phyloP scores from a whole-genome alignment of 495 filamentous ascomycete genomes.

The Hyaloscypha variabilis region DNA sequence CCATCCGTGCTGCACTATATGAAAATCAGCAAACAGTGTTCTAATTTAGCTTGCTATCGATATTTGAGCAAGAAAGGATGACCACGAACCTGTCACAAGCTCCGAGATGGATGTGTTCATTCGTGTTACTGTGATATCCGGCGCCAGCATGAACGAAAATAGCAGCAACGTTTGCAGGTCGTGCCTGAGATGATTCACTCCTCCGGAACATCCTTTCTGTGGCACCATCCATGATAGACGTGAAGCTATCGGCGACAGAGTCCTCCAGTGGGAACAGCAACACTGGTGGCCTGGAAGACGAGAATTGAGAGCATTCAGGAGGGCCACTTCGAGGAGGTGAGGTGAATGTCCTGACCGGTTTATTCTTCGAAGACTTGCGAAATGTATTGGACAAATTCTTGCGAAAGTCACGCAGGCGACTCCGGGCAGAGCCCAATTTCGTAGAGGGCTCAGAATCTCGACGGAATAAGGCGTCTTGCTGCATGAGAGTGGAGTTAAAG shows the following conservation, averaged over 20 bases:
- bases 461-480: not conserved
- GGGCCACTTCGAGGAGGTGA: conserved; percentile 12
- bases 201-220: conserved; percentile 25
- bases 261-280: not conserved
- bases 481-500: not conserved
- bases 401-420: conserved; percentile 20
- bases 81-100: conserved; percentile 82
- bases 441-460: not conserved
- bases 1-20: conserved; percentile 73
- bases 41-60: not conserved
- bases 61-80: not conserved
- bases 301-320: conserved; percentile 4
- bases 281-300: not conserved
- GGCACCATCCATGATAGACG: conserved; percentile 25
- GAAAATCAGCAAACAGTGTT: conserved; percentile 13
- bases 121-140: conserved; percentile 86
- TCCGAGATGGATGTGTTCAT: conserved; percentile 79
- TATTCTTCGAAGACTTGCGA: conserved; percentile 11
- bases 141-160: conserved; percentile 96
- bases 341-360: conserved; percentile 3
- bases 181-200: conserved; percentile 4
- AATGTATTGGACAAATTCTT: conserved; percentile 16
- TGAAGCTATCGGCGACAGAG: conserved; percentile 2
- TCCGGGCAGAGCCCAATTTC: conserved; percentile 12
- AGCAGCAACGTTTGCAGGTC: conserved; percentile 45